phyloP scores from a whole-genome alignment of 2,329 filamentous ascomycete genomes.

The Sclerotinia subarctica region DNA sequence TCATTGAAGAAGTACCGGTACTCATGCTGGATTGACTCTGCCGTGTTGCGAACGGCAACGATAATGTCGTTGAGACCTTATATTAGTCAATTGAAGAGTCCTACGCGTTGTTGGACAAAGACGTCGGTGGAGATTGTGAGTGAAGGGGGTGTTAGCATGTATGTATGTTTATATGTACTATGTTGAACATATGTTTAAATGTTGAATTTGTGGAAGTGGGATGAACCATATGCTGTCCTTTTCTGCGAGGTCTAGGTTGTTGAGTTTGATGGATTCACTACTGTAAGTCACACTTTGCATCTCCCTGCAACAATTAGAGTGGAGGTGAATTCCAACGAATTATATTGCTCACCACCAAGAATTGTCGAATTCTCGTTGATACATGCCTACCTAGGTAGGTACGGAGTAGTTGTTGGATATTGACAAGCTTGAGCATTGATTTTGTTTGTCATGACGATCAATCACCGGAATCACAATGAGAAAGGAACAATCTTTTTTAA shows the following conservation, averaged over 20 bases:
- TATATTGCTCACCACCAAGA: not conserved
- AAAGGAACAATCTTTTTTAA: not conserved
- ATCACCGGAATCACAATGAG: not conserved
- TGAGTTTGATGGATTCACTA: not conserved
- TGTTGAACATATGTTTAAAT: not conserved
- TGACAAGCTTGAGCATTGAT: not conserved
- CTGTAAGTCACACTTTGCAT: not conserved
- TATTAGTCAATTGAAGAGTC: not conserved
- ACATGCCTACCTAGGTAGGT: no score
- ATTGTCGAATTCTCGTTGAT: not conserved
- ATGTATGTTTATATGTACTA: constrained; percentile 1
- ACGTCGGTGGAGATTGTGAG: not conserved
- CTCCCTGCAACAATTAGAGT: not conserved
- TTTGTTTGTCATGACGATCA: not conserved
- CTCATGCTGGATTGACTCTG: constrained; percentile 22
- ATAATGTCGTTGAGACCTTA: constrained; percentile 5
- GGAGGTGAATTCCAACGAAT: constrained; percentile 5
- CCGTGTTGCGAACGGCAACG: constrained; percentile 20
- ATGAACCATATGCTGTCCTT: constrained; percentile 11
- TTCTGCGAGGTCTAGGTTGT: constrained; percentile 6
- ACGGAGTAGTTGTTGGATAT: no score
- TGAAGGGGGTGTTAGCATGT: not conserved
- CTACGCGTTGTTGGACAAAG: not conserved
- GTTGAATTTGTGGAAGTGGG: constrained; percentile 10
- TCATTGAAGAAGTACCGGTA: constrained; percentile 12